phyloP scores from a whole-genome alignment of 768 basidiomycete species.

The Mycena chlorophos region DNA sequence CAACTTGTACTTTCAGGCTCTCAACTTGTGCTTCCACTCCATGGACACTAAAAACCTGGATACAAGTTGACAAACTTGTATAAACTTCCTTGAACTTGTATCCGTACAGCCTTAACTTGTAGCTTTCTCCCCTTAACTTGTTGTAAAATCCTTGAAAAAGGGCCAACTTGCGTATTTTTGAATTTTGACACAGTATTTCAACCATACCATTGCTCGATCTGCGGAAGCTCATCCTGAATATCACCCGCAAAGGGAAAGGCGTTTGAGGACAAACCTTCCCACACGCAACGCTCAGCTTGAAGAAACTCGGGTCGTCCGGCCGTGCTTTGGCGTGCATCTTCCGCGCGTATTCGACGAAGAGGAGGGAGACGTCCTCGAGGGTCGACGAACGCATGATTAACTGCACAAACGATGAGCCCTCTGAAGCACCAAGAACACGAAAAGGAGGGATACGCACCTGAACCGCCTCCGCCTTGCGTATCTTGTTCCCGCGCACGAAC shows the following conservation, averaged over 20 bases:
- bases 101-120: too few species aligned
- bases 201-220: constrained; percentile 95
- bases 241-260: constrained; percentile 18
- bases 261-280: constrained; percentile 58
- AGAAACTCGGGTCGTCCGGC: constrained; percentile 83
- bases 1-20: too few species aligned
- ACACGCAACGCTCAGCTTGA: constrained; percentile 79
- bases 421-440: not conserved
- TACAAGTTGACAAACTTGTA: too few species aligned
- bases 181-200: too few species aligned
- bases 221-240: constrained; percentile 7
- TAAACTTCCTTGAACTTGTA: too few species aligned
- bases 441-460: constrained; percentile 48
- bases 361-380: constrained; percentile 86
- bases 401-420: constrained; percentile 42
- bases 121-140: too few species aligned
- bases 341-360: constrained; percentile 82
- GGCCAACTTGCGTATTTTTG: too few species aligned
- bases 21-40: too few species aligned
- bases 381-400: constrained; percentile 92
- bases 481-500: constrained; percentile 89
- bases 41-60: too few species aligned
- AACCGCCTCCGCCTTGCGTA: constrained; percentile 89
- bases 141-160: too few species aligned
- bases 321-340: constrained; percentile 79